phyloP scores from a whole-genome alignment of 2,329 filamentous ascomycete species.

The Tolypocladium album region DNA sequence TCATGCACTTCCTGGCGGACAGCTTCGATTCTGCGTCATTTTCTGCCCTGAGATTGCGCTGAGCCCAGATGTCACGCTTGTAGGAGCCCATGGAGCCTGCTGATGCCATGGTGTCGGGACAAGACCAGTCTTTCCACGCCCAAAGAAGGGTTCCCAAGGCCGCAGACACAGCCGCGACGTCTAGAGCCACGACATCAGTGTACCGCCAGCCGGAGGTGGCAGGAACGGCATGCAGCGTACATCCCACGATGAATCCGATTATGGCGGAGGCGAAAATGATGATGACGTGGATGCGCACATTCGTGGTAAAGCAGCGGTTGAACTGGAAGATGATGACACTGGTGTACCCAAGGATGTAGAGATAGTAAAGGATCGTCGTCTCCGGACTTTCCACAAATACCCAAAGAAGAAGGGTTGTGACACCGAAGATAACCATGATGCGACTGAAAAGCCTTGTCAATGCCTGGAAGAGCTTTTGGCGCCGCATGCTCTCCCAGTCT shows the following conservation, averaged over 20 bases:
- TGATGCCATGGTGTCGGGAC: background rate
- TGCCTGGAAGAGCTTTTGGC: conserved; percentile 8
- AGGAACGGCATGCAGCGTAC: conserved; percentile 18
- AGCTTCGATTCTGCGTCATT: background rate
- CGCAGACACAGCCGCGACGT: conserved; percentile 18
- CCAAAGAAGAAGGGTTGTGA: conserved; percentile 21
- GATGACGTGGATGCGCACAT: conserved; percentile 19
- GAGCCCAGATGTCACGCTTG: conserved; percentile 3
- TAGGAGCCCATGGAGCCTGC: background rate
- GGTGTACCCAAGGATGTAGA: conserved; percentile 23
- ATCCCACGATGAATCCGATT: conserved; percentile 20
- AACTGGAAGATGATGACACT: conserved; percentile 26
- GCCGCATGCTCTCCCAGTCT: conserved; percentile 8
- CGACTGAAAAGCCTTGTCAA: conserved; percentile 17
- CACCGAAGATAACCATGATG: conserved; percentile 20
- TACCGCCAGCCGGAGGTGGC: conserved; percentile 14
- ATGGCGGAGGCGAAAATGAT: conserved; percentile 20
- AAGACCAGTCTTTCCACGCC: conserved; percentile 15
- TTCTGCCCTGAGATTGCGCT: conserved; percentile 5
- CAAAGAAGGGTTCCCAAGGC: conserved; percentile 19
- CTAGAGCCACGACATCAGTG: conserved; percentile 20
- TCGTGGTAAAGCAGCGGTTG: conserved; percentile 27
- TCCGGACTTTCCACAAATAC: conserved; percentile 17
- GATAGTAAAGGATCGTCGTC: conserved; percentile 22
- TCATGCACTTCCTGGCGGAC: background rate